phyloP scores from a whole-genome alignment of 257 asterid species.

The Sherardia arvensis region DNA sequence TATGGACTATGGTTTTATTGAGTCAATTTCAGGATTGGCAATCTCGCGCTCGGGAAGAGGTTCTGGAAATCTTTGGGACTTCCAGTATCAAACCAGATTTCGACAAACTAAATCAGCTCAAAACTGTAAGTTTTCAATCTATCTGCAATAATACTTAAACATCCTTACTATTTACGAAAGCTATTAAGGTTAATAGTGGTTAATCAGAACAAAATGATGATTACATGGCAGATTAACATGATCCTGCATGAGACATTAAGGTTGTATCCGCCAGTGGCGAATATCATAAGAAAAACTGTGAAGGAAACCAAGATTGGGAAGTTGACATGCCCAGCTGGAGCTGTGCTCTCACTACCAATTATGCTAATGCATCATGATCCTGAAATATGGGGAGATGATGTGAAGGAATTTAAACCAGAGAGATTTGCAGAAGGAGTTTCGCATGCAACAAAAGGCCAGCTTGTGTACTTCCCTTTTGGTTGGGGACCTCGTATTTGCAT shows the following conservation, averaged over 20 bases:
- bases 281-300: neutral
- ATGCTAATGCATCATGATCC: conserved; percentile 2
- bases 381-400: conserved; percentile 7
- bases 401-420: neutral
- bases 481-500: conserved; percentile 9
- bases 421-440: conserved; percentile 2
- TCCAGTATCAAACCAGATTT: conserved; percentile 1
- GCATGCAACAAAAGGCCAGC: neutral
- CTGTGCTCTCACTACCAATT: neutral
- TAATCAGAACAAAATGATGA: too few species aligned
- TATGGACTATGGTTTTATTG: conserved; percentile 18
- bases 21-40: conserved; percentile 15
- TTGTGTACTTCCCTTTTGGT: conserved; percentile 2
- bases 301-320: neutral
- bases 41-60: conserved; percentile 16
- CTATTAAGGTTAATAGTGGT: too few species aligned
- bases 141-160: neutral
- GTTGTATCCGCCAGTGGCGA: neutral
- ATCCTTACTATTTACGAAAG: neutral
- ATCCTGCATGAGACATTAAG: neutral
- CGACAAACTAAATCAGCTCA: conserved; percentile 1
- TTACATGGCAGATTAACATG: neutral
- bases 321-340: conserved; percentile 1
- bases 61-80: conserved; percentile 9
- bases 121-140: conserved; percentile 6